A percentile compares a stretch with the other conserved stretches of the same genome.
These are phyloP conservation scores for Russula emetica DNA, from an alignment of 768 basidiomycete genomes.

Conservation along the genomic window DNA sequence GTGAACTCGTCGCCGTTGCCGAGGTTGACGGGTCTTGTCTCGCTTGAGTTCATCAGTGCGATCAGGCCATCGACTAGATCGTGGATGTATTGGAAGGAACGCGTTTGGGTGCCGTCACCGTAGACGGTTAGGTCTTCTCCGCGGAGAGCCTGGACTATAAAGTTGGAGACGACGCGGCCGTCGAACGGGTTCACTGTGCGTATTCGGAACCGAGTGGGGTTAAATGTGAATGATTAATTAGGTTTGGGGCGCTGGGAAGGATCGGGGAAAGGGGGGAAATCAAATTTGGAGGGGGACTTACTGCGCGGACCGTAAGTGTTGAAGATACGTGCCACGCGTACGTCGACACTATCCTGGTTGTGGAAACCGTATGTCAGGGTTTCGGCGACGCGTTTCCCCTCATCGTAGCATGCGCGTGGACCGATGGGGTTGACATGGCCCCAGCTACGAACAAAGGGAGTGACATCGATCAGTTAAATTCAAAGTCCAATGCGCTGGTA, in stretches of 20 bases:
- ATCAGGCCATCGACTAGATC: conserved; percentile 94
- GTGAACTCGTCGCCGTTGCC: conserved; percentile 96
- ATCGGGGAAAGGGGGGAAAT: neutral
- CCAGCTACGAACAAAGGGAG: conserved; percentile 53
- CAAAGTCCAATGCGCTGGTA: conserved; percentile 25
- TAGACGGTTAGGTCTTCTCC: conserved; percentile 98
- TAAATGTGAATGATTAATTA: too few species aligned
- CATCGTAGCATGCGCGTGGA: conserved; percentile 98
- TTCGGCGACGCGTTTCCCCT: conserved; percentile 98
- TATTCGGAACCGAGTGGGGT: neutral
- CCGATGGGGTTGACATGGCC: conserved; percentile 99
- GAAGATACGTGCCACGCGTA: conserved; percentile 97
- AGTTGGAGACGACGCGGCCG: conserved; percentile 98
- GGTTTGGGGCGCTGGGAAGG: conserved; percentile 10
- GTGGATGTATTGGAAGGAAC: conserved; percentile 97
- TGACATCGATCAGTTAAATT: neutral
- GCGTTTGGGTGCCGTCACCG: conserved; percentile 88
- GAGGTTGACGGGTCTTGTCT: conserved; percentile 93
- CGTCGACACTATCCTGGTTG: conserved; percentile 90
- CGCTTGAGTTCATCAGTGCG: conserved; percentile 90
- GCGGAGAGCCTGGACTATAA: conserved; percentile 94
- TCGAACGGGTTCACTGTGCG: conserved; percentile 87
- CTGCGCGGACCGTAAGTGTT: conserved; percentile 89
- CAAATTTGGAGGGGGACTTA: conserved; percentile 37
- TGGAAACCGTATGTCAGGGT: conserved; percentile 96